phyloP scores from a whole-genome alignment of 768 basidiomycete species.

The Steccherinum ochraceum region DNA sequence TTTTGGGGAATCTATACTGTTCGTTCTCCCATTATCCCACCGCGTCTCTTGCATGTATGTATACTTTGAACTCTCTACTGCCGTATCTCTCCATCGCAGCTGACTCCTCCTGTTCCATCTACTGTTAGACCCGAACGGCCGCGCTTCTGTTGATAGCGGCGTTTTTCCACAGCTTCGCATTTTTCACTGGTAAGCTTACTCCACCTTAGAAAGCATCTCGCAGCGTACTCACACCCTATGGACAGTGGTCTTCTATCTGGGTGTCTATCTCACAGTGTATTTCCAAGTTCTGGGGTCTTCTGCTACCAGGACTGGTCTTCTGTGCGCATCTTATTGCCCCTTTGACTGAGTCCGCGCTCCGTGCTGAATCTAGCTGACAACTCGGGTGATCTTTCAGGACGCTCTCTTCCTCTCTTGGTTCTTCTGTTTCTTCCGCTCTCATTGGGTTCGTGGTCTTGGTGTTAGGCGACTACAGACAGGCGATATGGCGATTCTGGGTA shows the following conservation, averaged over 20 bases:
- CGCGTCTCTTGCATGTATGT: constrained; percentile 30
- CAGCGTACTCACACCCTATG: too few relatives aligned
- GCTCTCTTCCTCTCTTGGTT: constrained; percentile 28
- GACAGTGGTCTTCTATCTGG: constrained; percentile 29
- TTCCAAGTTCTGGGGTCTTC: constrained; percentile 37
- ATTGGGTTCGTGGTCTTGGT: constrained; percentile 22
- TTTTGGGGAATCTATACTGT: constrained; percentile 30
- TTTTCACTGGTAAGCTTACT: constrained; percentile 26
- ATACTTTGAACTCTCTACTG: too few relatives aligned
- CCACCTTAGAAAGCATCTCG: too few relatives aligned
- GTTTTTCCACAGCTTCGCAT: constrained; percentile 29
- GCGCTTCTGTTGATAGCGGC: constrained; percentile 22
- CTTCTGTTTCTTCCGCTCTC: constrained; percentile 15
- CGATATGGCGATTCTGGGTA: constrained; percentile 23
- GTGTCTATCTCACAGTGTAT: constrained; percentile 34
- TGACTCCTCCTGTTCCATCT: too few relatives aligned
- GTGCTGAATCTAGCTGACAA: not conserved
- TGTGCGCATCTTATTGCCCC: constrained; percentile 17
- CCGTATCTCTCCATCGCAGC: too few relatives aligned
- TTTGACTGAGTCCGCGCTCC: too few relatives aligned
- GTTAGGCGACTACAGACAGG: constrained; percentile 24
- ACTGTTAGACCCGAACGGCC: constrained; percentile 35
- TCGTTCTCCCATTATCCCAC: constrained; percentile 32
- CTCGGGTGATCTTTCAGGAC: constrained; percentile 21
- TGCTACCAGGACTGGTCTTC: constrained; percentile 27